Base-by-base conservation (phyloP, 2,329 filamentous ascomycete genomes). In the Elsinoe perseae region DNA sequence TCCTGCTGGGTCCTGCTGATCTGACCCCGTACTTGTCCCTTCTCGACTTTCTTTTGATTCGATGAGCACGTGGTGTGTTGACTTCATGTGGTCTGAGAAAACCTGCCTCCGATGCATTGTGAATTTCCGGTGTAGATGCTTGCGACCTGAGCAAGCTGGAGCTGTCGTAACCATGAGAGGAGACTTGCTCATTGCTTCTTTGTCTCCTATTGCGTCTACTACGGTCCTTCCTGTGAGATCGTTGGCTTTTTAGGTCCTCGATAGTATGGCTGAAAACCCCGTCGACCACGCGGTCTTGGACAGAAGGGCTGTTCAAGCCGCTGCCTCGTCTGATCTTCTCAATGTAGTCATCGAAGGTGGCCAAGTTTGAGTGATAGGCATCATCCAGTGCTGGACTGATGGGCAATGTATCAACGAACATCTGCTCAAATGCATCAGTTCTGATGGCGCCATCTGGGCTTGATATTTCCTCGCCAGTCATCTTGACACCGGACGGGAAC, bases 331-430 rank as follows among this genome's bases (percentile, higher is more conserved):
- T 44, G 23, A 56, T 44, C 40, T 48, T 27, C 18, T 56, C 20
- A 16, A 56, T 44, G 18, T 56, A 56, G 16, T 42, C 40, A 23
- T 56, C 53, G 14, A 56, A 56, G 1, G 53, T 44, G 21, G 53
- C 53, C 21, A 56, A 27, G 18, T 56, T 56, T 14, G 38, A 36
- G 18, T 20, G 23, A 20, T 44, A 56, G n/a, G 28, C 10, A 4
- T 56, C 53, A 20, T 48, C 38, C n/a, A 56, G 10, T 4, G 36
- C 28, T 12, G 59, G 59, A 14, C 57, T 61, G 9, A 56, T 52
- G 1, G 65, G 67, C 8, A 70, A 54, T 50, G 62, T 66, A 27
- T 65, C 59, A 7, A 70, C 63, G 54, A 69, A 69, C 55, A 65
- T 63, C 20, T 60, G 62, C 25, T 70, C 64, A 36, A 69, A 70